Base-by-base conservation (phyloP, 78 protist species). In the Ministeria vibrans region DNA sequence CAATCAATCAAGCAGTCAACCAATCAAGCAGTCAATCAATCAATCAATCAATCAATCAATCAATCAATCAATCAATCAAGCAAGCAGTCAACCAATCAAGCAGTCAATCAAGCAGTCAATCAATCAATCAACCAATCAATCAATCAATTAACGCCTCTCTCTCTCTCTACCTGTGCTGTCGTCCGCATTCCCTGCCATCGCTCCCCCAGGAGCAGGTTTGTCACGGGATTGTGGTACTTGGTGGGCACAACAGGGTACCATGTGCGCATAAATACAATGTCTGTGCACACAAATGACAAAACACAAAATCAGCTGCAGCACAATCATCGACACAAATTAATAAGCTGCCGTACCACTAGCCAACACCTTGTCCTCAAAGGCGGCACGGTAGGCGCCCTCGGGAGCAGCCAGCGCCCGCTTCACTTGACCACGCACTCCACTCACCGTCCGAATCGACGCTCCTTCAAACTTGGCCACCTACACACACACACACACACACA, bases 391-490 rank as follows among this genome's bases (percentile, higher is more conserved):
- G 39, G 71, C 51, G 51, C 99, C 99, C 38, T 69, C 86, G 34
- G 94, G 94, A 28, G 23, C 83, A 28, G 71, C 71, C 22, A 94
- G 32, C 38, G 96, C 96, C 76, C 82, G 88, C 86, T 98, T 98
- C 64, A 98, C 75, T 68, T 83, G 90, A 22, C 99, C 99, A 23
- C 99, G 86, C 38, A 98, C 88, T 59, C 99, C 99, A 22, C 92
- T 75, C n/a, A 97, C 99, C 45, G 99, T 96, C n/a, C 94, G 82
- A n/a, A 98, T 34, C n/a, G 76, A 43, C 1, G 99, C 99, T 0
- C 99, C 99, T 41, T 83, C 90, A 38, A 96, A 98, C 84, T 94
- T 96, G 79, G 97, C 90, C 7, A 94, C 99, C n/a, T n/a, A n/a
- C n/a, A n/a, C n/a, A n/a, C n/a, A n/a, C n/a, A n/a, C n/a, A n/a